These are phyloP conservation scores for Trichoderma atroviride DNA, from an alignment of 2,329 filamentous ascomycete genomes.

Conservation along the genomic window DNA sequence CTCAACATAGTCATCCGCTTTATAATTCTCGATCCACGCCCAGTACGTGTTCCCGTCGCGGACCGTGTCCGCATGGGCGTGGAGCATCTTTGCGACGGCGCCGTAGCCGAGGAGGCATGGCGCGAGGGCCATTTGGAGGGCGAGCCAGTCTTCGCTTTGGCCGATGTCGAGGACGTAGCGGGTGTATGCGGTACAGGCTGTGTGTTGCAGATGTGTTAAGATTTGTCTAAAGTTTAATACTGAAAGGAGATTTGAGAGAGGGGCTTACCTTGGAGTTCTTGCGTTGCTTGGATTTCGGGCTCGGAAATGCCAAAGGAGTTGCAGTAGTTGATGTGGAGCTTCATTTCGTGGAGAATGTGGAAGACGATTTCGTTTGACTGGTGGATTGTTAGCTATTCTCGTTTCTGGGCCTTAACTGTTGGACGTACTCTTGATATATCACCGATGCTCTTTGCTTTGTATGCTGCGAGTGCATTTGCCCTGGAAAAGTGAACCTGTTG, in stretches of 20 bases:
- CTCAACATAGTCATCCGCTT: slow-evolving; percentile 74
- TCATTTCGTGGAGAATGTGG: slow-evolving; percentile 78
- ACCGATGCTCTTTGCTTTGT: slow-evolving; percentile 75
- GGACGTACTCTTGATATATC: slow-evolving; percentile 70
- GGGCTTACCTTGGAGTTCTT: slow-evolving; percentile 70
- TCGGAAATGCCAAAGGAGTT: slow-evolving; percentile 75
- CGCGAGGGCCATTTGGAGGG: slow-evolving; percentile 79
- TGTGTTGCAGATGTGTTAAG: not conserved
- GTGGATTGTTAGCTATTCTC: not conserved
- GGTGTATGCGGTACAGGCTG: slow-evolving; percentile 80
- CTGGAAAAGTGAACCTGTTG: slow-evolving; percentile 79
- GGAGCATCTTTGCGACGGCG: slow-evolving; percentile 72
- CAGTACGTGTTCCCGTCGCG: slow-evolving; percentile 75
- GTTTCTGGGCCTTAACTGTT: not conserved
- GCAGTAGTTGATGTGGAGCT: slow-evolving; percentile 82
- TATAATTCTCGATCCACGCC: slow-evolving; percentile 90
- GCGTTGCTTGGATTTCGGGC: slow-evolving; percentile 69
- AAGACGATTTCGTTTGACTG: slow-evolving; percentile 62
- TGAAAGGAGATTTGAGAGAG: not conserved
- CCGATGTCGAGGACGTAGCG: slow-evolving; percentile 88
- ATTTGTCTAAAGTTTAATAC: not conserved
- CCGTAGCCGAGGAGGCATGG: slow-evolving; percentile 92
- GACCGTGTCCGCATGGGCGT: slow-evolving; percentile 62
- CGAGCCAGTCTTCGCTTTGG: slow-evolving; percentile 84
- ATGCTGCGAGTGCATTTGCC: slow-evolving; percentile 81